phyloP scores from a whole-genome alignment of 225 moss, liverwort and hornwort genomes.

The Marchantia paleacea region DNA sequence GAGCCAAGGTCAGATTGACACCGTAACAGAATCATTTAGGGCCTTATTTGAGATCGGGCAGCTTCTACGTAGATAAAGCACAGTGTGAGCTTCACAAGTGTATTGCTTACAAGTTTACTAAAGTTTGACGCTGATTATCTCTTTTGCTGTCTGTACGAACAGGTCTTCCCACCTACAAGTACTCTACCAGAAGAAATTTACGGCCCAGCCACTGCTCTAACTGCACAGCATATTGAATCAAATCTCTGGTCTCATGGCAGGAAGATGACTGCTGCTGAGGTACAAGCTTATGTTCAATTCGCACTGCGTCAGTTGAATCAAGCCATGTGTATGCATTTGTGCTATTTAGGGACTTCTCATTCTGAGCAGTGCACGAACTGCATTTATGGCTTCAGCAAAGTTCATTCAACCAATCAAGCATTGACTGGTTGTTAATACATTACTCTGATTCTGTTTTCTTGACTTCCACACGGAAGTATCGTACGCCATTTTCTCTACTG shows the following conservation, averaged over 20 bases:
- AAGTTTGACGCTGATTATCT: neutral
- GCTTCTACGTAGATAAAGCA: too few species aligned
- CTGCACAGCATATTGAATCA: constrained; percentile 23
- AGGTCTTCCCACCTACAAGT: constrained; percentile 27
- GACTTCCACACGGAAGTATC: neutral
- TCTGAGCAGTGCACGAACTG: too few species aligned
- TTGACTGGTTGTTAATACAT: too few species aligned
- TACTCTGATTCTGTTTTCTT: neutral
- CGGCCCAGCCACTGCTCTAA: constrained; percentile 23
- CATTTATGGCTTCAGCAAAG: too few species aligned
- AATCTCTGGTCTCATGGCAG: constrained; percentile 11
- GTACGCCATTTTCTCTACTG: too few species aligned
- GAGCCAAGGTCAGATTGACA: constrained; percentile 20
- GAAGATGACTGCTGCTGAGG: constrained; percentile 18
- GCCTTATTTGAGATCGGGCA: too few species aligned
- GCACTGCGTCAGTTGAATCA: too few species aligned
- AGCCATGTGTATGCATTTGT: too few species aligned
- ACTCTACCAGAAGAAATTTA: constrained; percentile 20
- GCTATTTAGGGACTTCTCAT: too few species aligned
- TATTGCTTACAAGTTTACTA: neutral
- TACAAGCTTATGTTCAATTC: neutral
- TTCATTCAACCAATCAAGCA: too few species aligned
- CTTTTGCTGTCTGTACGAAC: neutral
- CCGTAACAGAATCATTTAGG: neutral
- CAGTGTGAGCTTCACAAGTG: neutral